Percentiles rank a stretch among this genome's conserved stretches.
These are phyloP conservation scores for Colletotrichum musicola DNA, from an alignment of 2,329 filamentous ascomycete species.

Conservation along the genomic window DNA sequence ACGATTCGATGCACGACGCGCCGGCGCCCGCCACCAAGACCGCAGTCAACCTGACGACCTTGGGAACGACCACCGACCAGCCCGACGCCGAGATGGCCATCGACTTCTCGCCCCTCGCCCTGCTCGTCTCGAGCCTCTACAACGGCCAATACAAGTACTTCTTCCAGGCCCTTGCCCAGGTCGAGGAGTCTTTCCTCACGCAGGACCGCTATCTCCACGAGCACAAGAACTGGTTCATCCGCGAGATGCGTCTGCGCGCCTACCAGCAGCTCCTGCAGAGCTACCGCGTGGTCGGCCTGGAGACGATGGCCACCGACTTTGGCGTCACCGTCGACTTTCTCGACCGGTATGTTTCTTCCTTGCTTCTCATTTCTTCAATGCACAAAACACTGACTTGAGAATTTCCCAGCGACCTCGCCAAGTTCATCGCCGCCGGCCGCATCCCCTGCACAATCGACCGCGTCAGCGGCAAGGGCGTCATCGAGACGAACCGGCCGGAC, in stretches of 20 bases:
- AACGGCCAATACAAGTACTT: slow-evolving; percentile 94
- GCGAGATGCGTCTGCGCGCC: slow-evolving; percentile 95
- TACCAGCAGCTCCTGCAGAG: slow-evolving; percentile 98
- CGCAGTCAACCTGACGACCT: slow-evolving; percentile 88
- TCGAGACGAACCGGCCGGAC: slow-evolving; percentile 97
- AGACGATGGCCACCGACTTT: slow-evolving; percentile 97
- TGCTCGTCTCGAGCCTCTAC: slow-evolving; percentile 92
- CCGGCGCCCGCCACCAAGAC: slow-evolving; percentile 64
- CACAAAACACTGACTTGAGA: slow-evolving; percentile 6
- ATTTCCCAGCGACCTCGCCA: slow-evolving; percentile 82
- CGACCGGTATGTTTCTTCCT: slow-evolving; percentile 76
- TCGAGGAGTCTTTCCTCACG: slow-evolving; percentile 93
- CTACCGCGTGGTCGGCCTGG: slow-evolving; percentile 95
- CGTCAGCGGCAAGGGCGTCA: slow-evolving; percentile 94
- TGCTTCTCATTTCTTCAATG: background rate
- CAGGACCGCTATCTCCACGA: slow-evolving; percentile 96
- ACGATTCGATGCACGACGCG: slow-evolving; percentile 77
- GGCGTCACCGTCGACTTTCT: slow-evolving; percentile 97
- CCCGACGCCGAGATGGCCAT: slow-evolving; percentile 84
- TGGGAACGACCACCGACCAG: slow-evolving; percentile 77
- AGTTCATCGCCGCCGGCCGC: slow-evolving; percentile 94
- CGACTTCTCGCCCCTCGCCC: slow-evolving; percentile 89
- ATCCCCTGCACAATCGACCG: slow-evolving; percentile 98
- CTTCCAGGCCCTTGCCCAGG: slow-evolving; percentile 88
- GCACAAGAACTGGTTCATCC: slow-evolving; percentile 96